phyloP scores from a whole-genome alignment of 2,329 filamentous ascomycete species.

The Apiospora marii region DNA sequence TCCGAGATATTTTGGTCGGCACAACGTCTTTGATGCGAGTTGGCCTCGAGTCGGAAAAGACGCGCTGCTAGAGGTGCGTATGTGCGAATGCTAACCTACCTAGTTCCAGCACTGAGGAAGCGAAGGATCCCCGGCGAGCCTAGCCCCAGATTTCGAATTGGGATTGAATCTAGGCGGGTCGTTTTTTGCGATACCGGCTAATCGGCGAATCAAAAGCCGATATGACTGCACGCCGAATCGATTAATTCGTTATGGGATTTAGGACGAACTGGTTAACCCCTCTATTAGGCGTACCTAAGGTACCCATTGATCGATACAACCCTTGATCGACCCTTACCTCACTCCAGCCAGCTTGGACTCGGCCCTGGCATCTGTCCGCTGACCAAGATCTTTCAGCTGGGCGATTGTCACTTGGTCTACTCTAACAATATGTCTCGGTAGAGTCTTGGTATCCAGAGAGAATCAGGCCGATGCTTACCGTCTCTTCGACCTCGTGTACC shows the following conservation, averaged over 20 bases:
- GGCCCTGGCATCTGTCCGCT: neutral
- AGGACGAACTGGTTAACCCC: neutral
- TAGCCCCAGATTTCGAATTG: constrained; percentile 25
- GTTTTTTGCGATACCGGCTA: constrained; percentile 24
- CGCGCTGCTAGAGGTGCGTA: neutral
- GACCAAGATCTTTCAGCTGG: neutral
- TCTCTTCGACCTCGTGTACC: neutral
- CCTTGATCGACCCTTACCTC: neutral
- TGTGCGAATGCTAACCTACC: constrained; percentile 1
- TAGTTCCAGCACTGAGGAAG: constrained; percentile 7
- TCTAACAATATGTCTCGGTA: neutral
- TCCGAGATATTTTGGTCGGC: neutral
- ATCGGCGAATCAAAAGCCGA: constrained; percentile 28
- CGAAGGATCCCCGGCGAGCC: neutral
- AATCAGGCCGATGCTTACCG: constrained; percentile 9
- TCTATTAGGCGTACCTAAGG: constrained; percentile 1
- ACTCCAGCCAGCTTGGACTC: neutral
- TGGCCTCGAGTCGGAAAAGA: constrained; percentile 9
- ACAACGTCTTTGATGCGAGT: constrained; percentile 10
- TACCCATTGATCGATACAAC: constrained; percentile 7
- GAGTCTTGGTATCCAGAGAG: neutral
- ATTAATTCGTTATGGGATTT: neutral
- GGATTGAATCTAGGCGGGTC: constrained; percentile 16
- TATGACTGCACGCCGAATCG: constrained; percentile 21
- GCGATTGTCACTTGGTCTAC: neutral